Percentiles rank a stretch among this genome's conserved stretches.
phyloP scores from a whole-genome alignment of 2,329 filamentous ascomycete genomes.

The Diaporthe citriasiana region DNA sequence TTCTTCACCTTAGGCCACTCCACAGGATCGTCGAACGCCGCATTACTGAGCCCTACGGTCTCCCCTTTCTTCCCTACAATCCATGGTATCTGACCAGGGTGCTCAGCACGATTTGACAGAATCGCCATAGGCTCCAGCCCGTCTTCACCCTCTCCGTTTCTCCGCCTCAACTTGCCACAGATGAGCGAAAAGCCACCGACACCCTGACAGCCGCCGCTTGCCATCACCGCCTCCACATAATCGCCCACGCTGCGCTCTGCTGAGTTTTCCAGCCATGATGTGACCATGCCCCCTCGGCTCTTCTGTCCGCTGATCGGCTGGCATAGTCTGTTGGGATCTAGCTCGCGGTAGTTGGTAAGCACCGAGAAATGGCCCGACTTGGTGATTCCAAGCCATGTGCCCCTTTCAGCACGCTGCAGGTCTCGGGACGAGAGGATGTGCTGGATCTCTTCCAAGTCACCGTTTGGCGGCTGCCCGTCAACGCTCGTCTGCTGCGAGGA shows the following conservation, averaged over 20 bases:
- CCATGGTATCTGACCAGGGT: slow-evolving; percentile 69
- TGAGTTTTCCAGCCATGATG: slow-evolving; percentile 69
- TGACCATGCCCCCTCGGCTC: slow-evolving; percentile 75
- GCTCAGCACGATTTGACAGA: slow-evolving; percentile 71
- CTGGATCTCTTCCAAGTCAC: slow-evolving; percentile 41
- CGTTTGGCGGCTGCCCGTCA: slow-evolving; percentile 39
- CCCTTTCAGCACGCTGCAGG: slow-evolving; percentile 72
- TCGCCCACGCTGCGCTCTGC: slow-evolving; percentile 62
- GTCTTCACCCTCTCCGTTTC: slow-evolving; percentile 42
- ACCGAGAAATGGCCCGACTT: slow-evolving; percentile 72
- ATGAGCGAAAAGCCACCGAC: slow-evolving; percentile 77
- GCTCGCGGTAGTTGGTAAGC: slow-evolving; percentile 77
- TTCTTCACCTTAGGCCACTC: slow-evolving; percentile 73
- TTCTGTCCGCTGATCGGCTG: slow-evolving; percentile 68
- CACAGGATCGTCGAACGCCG: slow-evolving; percentile 65
- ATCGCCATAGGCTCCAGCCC: slow-evolving; percentile 68
- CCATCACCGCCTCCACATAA: slow-evolving; percentile 67
- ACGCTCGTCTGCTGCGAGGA: slow-evolving; percentile 24
- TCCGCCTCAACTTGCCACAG: slow-evolving; percentile 69
- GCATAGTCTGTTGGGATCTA: slow-evolving; percentile 60
- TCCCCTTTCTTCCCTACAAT: slow-evolving; percentile 66
- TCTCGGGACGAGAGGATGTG: slow-evolving; percentile 72
- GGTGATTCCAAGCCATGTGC: slow-evolving; percentile 77
- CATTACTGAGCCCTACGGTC: slow-evolving; percentile 74
- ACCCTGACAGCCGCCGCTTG: slow-evolving; percentile 67